Evolutionary conservation across 768 basidiomycete genomes (phyloP).

Genomic region (Suillus americanus): DNA sequence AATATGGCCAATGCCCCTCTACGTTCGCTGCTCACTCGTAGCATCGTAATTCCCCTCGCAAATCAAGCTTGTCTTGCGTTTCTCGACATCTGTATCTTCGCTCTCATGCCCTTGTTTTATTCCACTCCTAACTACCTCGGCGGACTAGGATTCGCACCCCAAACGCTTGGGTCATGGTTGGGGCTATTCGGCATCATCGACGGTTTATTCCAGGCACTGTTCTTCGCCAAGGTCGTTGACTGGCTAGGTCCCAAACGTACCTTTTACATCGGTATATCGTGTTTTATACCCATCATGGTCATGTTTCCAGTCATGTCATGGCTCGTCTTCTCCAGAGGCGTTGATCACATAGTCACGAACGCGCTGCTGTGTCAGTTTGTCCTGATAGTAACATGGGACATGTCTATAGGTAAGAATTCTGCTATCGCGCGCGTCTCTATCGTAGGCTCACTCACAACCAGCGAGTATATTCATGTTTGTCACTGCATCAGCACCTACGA

Average conservation of each 20-base stretch:
- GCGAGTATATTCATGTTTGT: constrained; percentile 34
- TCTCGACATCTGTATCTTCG: constrained; percentile 25
- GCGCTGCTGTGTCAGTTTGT: constrained; percentile 47
- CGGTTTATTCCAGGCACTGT: constrained; percentile 24
- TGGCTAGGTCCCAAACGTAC: constrained; percentile 24
- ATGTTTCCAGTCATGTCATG: constrained; percentile 23
- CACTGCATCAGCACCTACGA: constrained; percentile 28
- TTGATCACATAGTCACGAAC: constrained; percentile 44
- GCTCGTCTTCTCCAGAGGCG: constrained; percentile 11
- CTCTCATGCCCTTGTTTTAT: constrained; percentile 30
- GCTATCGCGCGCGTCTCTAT: not conserved
- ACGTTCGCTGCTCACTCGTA: constrained; percentile 17
- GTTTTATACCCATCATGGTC: constrained; percentile 22
- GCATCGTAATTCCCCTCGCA: constrained; percentile 24
- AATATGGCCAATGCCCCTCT: constrained; percentile 7
- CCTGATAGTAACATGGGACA: constrained; percentile 46
- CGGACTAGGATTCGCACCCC: constrained; percentile 27
- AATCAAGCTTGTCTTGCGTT: constrained; percentile 31
- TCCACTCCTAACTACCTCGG: constrained; percentile 25
- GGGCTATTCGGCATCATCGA: constrained; percentile 23
- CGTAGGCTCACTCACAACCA: constrained; percentile 2
- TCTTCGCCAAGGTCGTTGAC: constrained; percentile 24
- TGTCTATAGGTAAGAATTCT: constrained; percentile 53
- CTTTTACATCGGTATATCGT: constrained; percentile 16
- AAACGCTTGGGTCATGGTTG: constrained; percentile 25